These are phyloP conservation scores for Aphanomyces stellatus DNA, from an alignment of 352 stramenopile species.

Conservation along the genomic window DNA sequence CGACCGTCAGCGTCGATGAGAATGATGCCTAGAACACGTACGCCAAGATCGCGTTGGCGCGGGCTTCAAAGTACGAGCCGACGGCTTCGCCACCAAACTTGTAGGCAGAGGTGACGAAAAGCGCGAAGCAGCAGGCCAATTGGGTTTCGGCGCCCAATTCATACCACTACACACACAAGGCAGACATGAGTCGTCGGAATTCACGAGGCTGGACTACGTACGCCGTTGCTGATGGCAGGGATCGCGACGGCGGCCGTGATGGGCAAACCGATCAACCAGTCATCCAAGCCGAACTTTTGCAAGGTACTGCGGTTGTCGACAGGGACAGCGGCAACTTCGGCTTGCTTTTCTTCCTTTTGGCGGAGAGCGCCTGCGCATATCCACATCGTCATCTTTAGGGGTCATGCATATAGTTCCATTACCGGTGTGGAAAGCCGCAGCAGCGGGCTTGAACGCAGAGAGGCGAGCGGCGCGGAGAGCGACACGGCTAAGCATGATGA, in stretches of 20 bases:
- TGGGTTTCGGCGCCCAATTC: conserved; percentile 82
- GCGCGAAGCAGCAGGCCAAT: conserved; percentile 74
- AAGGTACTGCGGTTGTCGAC: conserved; percentile 38
- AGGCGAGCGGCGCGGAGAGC: conserved; percentile 48
- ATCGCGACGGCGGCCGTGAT: conserved; percentile 64
- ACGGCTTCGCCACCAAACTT: conserved; percentile 79
- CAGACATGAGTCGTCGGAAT: too few species aligned
- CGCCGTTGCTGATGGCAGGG: conserved; percentile 70
- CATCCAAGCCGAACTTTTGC: conserved; percentile 54
- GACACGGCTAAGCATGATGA: conserved; percentile 61
- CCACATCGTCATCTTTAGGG: background rate
- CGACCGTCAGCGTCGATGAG: too few species aligned
- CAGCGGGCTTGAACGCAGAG: conserved; percentile 36
- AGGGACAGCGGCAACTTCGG: conserved; percentile 31
- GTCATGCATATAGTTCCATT: background rate
- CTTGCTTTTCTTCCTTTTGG: conserved; percentile 43
- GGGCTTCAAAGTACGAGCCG: conserved; percentile 78
- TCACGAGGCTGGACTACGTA: too few species aligned
- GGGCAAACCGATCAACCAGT: conserved; percentile 79
- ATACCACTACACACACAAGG: conserved; percentile 65
- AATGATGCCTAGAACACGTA: conserved; percentile 23
- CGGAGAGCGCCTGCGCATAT: conserved; percentile 28
- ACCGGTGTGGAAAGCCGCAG: conserved; percentile 43
- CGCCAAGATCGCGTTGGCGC: conserved; percentile 60
- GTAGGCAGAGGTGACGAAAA: conserved; percentile 79